Conservation (phyloP, 31 red algal genomes). For the Endocladia muricata region DNA sequence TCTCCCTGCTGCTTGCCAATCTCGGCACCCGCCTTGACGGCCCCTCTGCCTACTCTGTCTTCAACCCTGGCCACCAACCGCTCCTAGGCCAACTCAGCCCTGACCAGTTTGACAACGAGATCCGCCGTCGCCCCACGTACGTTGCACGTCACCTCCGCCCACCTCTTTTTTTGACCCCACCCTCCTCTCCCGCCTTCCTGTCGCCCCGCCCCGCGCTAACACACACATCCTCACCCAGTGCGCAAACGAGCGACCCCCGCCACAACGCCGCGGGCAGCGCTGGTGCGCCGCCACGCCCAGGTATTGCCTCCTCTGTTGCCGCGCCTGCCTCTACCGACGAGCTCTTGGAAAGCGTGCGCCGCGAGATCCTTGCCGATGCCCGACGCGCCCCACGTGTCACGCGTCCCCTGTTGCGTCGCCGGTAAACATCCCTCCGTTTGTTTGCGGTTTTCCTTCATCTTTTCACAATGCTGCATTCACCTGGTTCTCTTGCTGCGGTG, state of each 20-base stretch:
- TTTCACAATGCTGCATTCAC: too few species aligned
- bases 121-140: constrained; percentile 62
- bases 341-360: neutral
- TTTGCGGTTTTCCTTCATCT: too few species aligned
- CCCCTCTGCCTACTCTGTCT: constrained; percentile 68
- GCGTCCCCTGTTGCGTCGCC: too few species aligned
- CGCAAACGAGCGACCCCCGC: too few species aligned
- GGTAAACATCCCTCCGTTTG: too few species aligned
- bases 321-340: neutral
- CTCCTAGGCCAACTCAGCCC: constrained; percentile 53
- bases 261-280: too few species aligned
- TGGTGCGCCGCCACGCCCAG: too few species aligned
- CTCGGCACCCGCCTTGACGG: constrained; percentile 43
- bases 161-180: neutral
- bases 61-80: constrained; percentile 40
- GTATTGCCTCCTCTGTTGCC: too few species aligned
- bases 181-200: neutral
- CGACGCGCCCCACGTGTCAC: too few species aligned
- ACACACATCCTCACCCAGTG: too few species aligned
- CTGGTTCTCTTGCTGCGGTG: too few species aligned
- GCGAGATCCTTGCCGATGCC: neutral
- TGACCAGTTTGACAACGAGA: constrained; percentile 70
- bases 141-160: constrained; percentile 3
- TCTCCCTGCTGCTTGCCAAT: constrained; percentile 39
- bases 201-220: neutral